phyloP scores from a whole-genome alignment of 208 protist species.

The Crithidia bombi region DNA sequence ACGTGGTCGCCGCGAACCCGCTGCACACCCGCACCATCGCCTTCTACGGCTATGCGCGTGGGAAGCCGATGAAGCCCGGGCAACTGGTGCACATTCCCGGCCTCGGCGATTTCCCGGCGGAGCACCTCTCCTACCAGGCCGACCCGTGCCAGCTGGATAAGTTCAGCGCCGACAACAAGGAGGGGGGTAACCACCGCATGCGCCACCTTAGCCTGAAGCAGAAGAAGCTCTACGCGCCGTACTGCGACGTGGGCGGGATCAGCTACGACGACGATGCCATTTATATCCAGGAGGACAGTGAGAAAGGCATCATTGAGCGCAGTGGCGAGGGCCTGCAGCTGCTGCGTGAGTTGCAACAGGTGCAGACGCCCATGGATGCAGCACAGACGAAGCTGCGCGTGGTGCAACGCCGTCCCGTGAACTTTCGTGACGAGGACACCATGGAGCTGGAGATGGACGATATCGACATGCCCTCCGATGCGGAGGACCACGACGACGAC shows the following conservation, averaged over 20 bases:
- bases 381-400: constrained; percentile 49
- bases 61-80: constrained; percentile 94
- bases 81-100: constrained; percentile 97
- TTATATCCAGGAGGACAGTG: constrained; percentile 95
- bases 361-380: constrained; percentile 77
- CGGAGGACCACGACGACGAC: constrained; percentile 58
- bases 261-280: constrained; percentile 98
- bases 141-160: constrained; percentile 96
- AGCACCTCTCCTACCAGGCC: constrained; percentile 82
- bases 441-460: constrained; percentile 85
- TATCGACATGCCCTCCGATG: constrained; percentile 39
- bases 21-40: constrained; percentile 86
- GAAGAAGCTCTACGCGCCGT: constrained; percentile 97
- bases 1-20: constrained; percentile 70
- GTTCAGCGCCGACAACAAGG: constrained; percentile 26
- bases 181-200: constrained; percentile 77
- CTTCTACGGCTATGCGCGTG: constrained; percentile 98
- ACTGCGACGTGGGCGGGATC: constrained; percentile 98
- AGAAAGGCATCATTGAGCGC: constrained; percentile 79
- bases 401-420: constrained; percentile 73
- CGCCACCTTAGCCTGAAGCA: constrained; percentile 94
- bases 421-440: constrained; percentile 79
- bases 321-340: constrained; percentile 83
- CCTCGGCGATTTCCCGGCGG: constrained; percentile 96
- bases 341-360: constrained; percentile 79